Evolutionary conservation across 140 eudicot species (phyloP), one percentile per base, ranked within the genome.

Genomic region (Flaveria floridana): DNA sequence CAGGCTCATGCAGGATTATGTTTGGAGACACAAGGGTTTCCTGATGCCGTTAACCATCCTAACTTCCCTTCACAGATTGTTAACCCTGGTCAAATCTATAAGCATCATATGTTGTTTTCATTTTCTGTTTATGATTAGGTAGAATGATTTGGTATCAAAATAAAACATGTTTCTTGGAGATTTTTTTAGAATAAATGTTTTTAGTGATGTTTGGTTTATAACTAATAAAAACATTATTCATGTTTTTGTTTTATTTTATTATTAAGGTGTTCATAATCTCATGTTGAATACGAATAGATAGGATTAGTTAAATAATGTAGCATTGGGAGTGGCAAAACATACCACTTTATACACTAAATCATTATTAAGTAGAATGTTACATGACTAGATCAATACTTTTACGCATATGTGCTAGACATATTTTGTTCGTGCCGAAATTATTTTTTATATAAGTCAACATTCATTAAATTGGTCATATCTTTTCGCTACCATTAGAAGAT

Each of bases 11-110:
- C 96, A 0, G 98, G 88, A 6, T 79, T 89, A 66, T 86, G 91
- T 76, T 81, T 92, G 82, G 97, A 92, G 89, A 92, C 92, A 3
- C 97, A 92, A 71, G 96, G 89, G 63, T 92, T 85, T 65, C 98
- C 98, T 1, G 96, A 92, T 71, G 64, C 98, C 30, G 98, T 92
- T 46, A 87, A 92, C 71, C 96, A 89, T 23, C 92, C 89, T 0
- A 87, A 87, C 57, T 92, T 92, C 30, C 98, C 98, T 56, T 92
- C 96, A 15, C 82, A 79, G 42, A 89, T 92, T 71, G 83, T 92
- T 26, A 52, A 66, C 58, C 87, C 92, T 3, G 98, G 96, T 41
- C 72, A 87, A 69, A 64, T 25, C 47, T 89, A 92, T 68, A 78
- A 74, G 62, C 99, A 93, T 74, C 19, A 42, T 10, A 86, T 92